These are phyloP conservation scores for Apophysomyces variabilis DNA, from an alignment of 371 early-diverging fungal species.

Conservation along the genomic window DNA sequence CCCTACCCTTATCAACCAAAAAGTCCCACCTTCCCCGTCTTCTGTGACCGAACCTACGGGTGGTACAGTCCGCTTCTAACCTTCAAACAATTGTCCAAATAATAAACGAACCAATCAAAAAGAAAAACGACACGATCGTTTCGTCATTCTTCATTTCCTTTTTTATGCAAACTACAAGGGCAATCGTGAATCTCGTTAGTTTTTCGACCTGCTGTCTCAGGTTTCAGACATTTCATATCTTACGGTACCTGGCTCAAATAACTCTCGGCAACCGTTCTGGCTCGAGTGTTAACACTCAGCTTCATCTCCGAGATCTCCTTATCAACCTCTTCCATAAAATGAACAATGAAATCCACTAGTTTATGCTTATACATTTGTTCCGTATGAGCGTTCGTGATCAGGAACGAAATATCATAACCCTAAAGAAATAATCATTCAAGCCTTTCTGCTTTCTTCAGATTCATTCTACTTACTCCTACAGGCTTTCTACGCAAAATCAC, in stretches of 20 bases:
- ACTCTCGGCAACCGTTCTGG: constrained; percentile 92
- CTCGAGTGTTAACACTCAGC: constrained; percentile 92
- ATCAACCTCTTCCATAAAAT: constrained; percentile 99
- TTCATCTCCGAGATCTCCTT: constrained; percentile 99
- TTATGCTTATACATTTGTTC: constrained; percentile 98
- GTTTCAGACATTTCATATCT: constrained; percentile 2
- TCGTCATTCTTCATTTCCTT: constrained; percentile 15
- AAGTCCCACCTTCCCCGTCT: not conserved
- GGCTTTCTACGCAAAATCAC: constrained; percentile 93
- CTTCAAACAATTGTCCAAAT: constrained; percentile 6
- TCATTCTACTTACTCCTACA: constrained; percentile 63
- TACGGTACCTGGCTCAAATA: constrained; percentile 62
- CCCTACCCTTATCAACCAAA: constrained; percentile 2
- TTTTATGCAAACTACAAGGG: constrained; percentile 1
- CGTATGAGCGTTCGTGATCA: constrained; percentile 95
- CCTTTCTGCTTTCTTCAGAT: not conserved
- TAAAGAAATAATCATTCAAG: constrained; percentile 23
- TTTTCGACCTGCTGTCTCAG: not conserved
- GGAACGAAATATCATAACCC: constrained; percentile 96
- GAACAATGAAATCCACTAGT: constrained; percentile 96
- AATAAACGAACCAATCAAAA: constrained; percentile 7
- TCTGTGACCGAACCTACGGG: constrained; percentile 3
- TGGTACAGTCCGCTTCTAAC: constrained; percentile 1
- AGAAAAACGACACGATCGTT: not conserved
- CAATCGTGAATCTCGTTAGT: not conserved